Evolutionary conservation across 768 basidiomycete genomes (phyloP), one percentile per base, ranked within the genome.

Genomic region (Lepiota subincarnata): DNA sequence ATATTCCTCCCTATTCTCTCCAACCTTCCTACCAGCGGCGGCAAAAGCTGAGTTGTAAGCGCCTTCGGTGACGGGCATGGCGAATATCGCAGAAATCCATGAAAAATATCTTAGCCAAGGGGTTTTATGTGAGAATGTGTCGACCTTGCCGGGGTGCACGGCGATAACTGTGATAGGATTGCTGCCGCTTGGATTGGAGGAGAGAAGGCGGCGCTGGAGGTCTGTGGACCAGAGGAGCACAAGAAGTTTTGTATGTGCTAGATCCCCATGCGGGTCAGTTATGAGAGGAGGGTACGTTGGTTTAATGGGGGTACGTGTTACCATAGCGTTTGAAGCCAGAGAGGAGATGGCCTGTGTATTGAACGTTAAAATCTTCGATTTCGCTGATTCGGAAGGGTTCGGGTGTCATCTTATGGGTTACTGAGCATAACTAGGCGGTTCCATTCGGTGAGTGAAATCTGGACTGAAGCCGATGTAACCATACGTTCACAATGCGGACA

Each of bases 11-110:
- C 48, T 65, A 35, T 66, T 57, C 19, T 59, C 58, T 12, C 42
- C 41, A 0, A 68, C 56, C 20, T 51, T 56, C 51, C 60, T 66
- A 6, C 57, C 57, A 12, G 68, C 66, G 47, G 66, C 68, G 10
- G 68, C 67, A 48, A 69, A 70, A 6, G 59, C 63, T 6, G 62
- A 58, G 37, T 59, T 65, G 37, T 66, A 62, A 6, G 68, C 65
- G 6, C 68, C 67, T 19, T 58, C 58, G 6, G 55, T 55, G 7
- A 62, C 57, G 12, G 58, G 36, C 7, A 59, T 53, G 19, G 67
- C 62, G 18, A 49, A 50, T 31, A 65, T 35, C 3, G 61, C 50
- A 10, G 62, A 56, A 7, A 68, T 44, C 38, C 64, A 46, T 14
- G 53, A 53, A 18, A 59, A 58, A 22, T 62, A 62, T 38, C 31